Percentiles rank a stretch among this genome's conserved stretches.
phyloP scores from a whole-genome alignment of 129 eudicot genomes.

The Centella asiatica region DNA sequence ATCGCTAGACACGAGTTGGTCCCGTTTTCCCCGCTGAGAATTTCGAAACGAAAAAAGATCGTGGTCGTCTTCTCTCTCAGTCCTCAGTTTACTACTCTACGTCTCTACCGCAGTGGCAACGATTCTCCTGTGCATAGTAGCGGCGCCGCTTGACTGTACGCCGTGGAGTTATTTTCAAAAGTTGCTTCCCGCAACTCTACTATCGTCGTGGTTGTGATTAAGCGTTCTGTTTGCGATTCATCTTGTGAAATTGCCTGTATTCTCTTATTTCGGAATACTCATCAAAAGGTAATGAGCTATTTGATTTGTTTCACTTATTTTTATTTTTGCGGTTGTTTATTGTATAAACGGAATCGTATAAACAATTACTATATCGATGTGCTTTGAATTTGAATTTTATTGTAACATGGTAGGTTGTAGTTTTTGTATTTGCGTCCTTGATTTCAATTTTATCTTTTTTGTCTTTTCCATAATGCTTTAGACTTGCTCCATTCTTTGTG shows the following conservation, averaged over 20 bases:
- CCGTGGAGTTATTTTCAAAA: neutral
- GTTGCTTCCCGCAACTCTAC: neutral
- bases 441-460: no score
- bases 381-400: no score
- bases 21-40: no score
- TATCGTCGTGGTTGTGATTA: constrained; percentile 4
- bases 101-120: constrained; percentile 48
- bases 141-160: constrained; percentile 24
- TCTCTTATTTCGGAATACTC: constrained; percentile 9
- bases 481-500: neutral
- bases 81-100: constrained; percentile 2
- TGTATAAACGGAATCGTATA: no score
- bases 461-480: no score
- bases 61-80: constrained; percentile 1
- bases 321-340: neutral
- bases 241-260: no score
- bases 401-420: no score
- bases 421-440: no score
- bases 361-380: neutral
- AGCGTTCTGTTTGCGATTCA: neutral
- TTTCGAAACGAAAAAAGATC: neutral
- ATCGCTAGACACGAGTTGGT: neutral
- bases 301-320: neutral
- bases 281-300: constrained; percentile 17
- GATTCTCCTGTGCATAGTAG: constrained; percentile 49